phyloP scores from a whole-genome alignment of 1,284 basidiomycete genomes.

The Ceratobasidium sp. region DNA sequence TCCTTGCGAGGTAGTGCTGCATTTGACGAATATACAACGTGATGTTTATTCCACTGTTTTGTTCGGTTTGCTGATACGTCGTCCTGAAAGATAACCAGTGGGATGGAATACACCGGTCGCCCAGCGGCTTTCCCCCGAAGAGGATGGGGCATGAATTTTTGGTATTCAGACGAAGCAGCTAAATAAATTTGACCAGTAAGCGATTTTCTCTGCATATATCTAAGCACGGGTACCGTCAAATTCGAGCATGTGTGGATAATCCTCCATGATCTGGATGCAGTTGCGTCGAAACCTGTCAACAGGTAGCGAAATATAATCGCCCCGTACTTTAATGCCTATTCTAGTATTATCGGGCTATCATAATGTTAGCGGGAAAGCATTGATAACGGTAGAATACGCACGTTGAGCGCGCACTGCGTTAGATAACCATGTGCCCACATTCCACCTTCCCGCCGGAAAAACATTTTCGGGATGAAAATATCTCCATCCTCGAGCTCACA shows the following conservation, averaged over 20 bases:
- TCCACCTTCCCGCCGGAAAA: not conserved
- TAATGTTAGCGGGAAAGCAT: too few relatives aligned
- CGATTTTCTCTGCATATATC: not conserved
- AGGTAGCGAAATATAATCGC: not conserved
- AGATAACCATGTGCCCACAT: conserved; percentile 3
- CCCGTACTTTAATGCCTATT: too few relatives aligned
- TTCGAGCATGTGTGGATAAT: not conserved
- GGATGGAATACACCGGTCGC: conserved; percentile 30
- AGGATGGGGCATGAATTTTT: conserved; percentile 24
- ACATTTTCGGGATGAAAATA: conserved; percentile 7
- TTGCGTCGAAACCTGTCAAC: not conserved
- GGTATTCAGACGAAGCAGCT: conserved; percentile 15
- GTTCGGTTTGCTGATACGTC: conserved; percentile 37
- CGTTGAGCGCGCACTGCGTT: not conserved
- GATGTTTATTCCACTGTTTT: conserved; percentile 39
- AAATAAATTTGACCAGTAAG: not conserved
- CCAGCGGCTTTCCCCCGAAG: not conserved
- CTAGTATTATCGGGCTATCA: too few relatives aligned
- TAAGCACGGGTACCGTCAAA: not conserved
- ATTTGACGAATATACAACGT: conserved; percentile 26
- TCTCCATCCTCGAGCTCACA: not conserved
- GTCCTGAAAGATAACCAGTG: conserved; percentile 34
- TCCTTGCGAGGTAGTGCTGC: conserved; percentile 14
- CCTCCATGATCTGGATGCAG: not conserved
- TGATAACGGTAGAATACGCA: not conserved